phyloP scores from a whole-genome alignment of 306 rosid genomes.

The Lablab purpureus region DNA sequence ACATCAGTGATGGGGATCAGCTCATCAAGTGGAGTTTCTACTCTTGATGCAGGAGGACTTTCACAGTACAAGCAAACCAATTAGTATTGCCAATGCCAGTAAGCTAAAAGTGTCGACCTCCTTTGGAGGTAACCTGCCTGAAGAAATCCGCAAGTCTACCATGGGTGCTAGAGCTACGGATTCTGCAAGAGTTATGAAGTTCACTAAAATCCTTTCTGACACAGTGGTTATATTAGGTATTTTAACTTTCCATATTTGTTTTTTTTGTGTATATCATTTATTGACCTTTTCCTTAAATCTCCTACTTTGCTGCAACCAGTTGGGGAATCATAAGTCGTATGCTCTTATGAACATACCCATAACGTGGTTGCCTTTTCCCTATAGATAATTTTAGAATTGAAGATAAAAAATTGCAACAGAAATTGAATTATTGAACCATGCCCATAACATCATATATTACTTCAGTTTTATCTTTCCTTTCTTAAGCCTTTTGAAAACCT shows the following conservation, averaged over 20 bases:
- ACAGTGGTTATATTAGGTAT: constrained; percentile 76
- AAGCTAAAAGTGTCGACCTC: constrained; percentile 57
- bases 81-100: constrained; percentile 44
- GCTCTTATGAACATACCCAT: constrained; percentile 5
- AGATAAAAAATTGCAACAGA: not conserved
- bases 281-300: constrained; percentile 19
- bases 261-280: constrained; percentile 3
- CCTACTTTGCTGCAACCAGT: not conserved
- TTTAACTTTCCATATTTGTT: not conserved
- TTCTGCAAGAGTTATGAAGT: constrained; percentile 80
- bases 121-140: constrained; percentile 46
- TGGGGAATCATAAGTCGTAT: constrained; percentile 9
- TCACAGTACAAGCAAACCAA: constrained; percentile 54
- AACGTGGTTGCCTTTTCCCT: not conserved
- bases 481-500: constrained; percentile 21
- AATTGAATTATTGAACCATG: not conserved
- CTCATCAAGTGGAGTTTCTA: constrained; percentile 37
- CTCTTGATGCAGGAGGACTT: constrained; percentile 65
- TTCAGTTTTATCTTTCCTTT: not conserved
- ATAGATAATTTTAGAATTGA: not conserved
- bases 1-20: not conserved
- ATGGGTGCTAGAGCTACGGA: constrained; percentile 87
- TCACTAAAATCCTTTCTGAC: constrained; percentile 83
- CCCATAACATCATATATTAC: not conserved
- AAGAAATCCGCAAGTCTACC: constrained; percentile 59